A percentile compares a stretch with the other conserved stretches of the same genome.
phyloP scores from a whole-genome alignment of 805 yeast genomes.

The Schizosaccharomyces lindneri region DNA sequence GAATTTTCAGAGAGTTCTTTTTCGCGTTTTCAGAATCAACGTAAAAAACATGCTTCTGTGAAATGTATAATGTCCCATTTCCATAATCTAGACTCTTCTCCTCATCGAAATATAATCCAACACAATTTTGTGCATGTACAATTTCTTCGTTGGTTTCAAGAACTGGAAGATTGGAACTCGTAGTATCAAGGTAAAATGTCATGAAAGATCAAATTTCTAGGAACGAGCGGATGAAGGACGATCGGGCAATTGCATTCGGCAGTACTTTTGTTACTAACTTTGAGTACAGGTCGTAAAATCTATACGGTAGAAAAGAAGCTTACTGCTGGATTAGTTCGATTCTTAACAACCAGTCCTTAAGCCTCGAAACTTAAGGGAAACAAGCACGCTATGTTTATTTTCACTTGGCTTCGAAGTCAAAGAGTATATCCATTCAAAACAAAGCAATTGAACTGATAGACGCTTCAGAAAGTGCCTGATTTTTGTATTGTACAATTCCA shows the following conservation, averaged over 20 bases:
- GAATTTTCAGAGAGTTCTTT: not conserved
- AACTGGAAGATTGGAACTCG: not conserved
- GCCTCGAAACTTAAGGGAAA: too few relatives aligned
- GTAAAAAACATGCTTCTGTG: not conserved
- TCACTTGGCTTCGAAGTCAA: too few relatives aligned
- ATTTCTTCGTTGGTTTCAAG: not conserved
- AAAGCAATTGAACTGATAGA: too few relatives aligned
- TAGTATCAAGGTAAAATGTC: not conserved
- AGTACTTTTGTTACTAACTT: too few relatives aligned
- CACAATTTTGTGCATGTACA: not conserved
- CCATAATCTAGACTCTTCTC: not conserved
- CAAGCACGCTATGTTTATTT: too few relatives aligned
- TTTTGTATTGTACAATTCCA: too few relatives aligned
- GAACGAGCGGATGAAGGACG: not conserved
- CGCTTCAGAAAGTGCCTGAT: too few relatives aligned
- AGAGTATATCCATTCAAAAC: too few relatives aligned
- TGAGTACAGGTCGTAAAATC: too few relatives aligned
- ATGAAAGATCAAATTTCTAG: not conserved
- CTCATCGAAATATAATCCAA: not conserved
- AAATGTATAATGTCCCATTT: not conserved
- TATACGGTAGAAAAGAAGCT: not conserved
- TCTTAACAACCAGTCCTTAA: too few relatives aligned
- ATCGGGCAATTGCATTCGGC: too few relatives aligned
- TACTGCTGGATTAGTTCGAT: too few relatives aligned
- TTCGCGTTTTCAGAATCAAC: not conserved